Evolutionary conservation across 2,329 filamentous ascomycete species (phyloP).

Genomic region (Corniculantispora saksenae): DNA sequence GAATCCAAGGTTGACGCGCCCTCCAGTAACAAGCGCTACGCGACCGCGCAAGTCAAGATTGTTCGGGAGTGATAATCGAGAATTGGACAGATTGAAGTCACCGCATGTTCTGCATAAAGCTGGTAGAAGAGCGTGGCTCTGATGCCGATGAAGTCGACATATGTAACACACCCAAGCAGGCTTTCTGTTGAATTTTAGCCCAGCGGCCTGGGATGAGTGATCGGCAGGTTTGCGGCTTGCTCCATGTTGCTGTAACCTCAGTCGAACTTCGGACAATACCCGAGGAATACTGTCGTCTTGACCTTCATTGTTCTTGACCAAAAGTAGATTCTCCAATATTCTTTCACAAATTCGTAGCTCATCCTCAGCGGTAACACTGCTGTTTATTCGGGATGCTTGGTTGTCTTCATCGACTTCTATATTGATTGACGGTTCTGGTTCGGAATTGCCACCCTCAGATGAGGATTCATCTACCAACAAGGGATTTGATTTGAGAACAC

Average conservation of each 20-base stretch:
- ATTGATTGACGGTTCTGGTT: not conserved
- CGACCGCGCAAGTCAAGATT: slow-evolving; percentile 29
- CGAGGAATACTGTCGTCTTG: not conserved
- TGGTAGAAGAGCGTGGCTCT: slow-evolving; percentile 27
- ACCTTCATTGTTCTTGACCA: not conserved
- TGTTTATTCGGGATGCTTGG: not conserved
- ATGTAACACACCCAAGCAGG: slow-evolving; percentile 32
- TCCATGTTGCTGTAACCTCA: not conserved
- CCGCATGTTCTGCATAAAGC: slow-evolving; percentile 36
- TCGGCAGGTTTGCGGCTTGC: not conserved
- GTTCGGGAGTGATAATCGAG: slow-evolving; percentile 30
- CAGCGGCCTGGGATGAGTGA: not conserved
- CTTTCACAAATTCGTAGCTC: not conserved
- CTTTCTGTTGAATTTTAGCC: not conserved
- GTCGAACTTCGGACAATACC: not conserved
- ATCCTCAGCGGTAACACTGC: not conserved
- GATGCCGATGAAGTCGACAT: slow-evolving; percentile 26
- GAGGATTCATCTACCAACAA: not conserved
- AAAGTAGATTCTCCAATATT: not conserved
- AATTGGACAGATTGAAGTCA: slow-evolving; percentile 35
- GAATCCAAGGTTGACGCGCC: slow-evolving; percentile 37
- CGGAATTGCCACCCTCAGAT: not conserved
- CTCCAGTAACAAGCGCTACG: slow-evolving; percentile 38
- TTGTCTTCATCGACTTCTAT: not conserved
- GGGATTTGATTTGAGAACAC: not conserved